Percentiles rank a stretch among this genome's conserved stretches.
phyloP scores from a whole-genome alignment of 495 filamentous ascomycete genomes.

The Penicillium salamii region DNA sequence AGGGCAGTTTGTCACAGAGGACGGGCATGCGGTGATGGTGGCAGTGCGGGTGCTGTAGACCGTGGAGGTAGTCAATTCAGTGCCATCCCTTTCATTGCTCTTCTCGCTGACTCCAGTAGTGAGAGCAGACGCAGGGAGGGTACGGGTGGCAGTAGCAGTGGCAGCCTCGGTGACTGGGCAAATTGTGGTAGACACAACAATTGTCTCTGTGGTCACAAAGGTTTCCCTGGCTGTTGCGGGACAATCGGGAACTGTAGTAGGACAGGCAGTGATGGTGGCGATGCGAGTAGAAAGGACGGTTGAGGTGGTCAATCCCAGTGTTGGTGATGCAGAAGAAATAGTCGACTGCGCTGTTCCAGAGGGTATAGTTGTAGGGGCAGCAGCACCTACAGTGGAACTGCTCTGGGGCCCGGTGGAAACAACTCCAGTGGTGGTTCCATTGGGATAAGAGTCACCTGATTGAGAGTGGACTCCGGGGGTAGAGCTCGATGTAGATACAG shows the following conservation, averaged over 20 bases:
- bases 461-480: not conserved
- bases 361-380: not conserved
- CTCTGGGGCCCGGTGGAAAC: not conserved
- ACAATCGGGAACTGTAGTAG: not conserved
- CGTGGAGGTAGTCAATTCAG: constrained; percentile 11
- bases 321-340: not conserved
- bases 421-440: not conserved
- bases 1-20: constrained; percentile 13
- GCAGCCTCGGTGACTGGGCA: constrained; percentile 11
- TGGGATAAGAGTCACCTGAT: not conserved
- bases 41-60: constrained; percentile 13
- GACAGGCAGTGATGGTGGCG: constrained; percentile 13
- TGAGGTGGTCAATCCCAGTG: constrained; percentile 7
- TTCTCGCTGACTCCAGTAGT: not conserved
- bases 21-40: constrained; percentile 19
- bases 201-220: constrained; percentile 11
- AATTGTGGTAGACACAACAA: constrained; percentile 14
- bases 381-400: not conserved
- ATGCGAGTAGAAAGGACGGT: constrained; percentile 6
- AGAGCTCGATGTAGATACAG: no score
- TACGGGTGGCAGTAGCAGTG: not conserved
- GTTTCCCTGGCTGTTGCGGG: not conserved
- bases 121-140: not conserved
- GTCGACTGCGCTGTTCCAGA: not conserved
- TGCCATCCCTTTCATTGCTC: not conserved